Conservation (phyloP, 2,329 filamentous ascomycete species). For the Cryphonectria nitschkei region DNA sequence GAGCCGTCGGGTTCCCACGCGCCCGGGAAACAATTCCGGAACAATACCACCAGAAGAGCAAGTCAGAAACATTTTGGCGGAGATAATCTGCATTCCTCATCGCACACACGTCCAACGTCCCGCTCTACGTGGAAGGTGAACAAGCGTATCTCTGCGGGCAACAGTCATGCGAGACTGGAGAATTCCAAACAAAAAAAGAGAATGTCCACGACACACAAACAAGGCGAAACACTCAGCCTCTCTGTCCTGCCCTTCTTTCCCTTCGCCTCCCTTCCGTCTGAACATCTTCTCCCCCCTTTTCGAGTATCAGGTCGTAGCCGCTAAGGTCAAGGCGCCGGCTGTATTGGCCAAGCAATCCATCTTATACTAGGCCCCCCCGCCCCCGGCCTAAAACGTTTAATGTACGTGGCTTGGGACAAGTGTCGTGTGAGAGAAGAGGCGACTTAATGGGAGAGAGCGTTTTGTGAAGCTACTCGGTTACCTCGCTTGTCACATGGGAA, state of each 20-base stretch:
- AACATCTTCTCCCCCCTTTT: neutral
- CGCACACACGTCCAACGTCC: neutral
- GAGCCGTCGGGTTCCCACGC: neutral
- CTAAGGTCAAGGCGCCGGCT: conserved; percentile 4
- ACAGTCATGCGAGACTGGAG: neutral
- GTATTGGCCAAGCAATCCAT: neutral
- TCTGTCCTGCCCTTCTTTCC: neutral
- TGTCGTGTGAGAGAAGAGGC: conserved; percentile 1
- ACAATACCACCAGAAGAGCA: neutral
- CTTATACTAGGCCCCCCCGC: neutral
- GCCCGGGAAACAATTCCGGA: neutral
- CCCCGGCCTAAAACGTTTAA: no score
- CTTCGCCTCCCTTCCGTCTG: neutral
- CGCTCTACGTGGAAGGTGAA: conserved; percentile 2
- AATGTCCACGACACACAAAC: neutral
- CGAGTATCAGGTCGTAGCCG: conserved; percentile 2
- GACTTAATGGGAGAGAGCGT: neutral
- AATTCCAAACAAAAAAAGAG: neutral
- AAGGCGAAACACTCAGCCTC: neutral
- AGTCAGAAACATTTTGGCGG: neutral
- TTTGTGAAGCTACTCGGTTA: neutral
- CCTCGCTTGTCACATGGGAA: neutral
- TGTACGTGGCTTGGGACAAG: no score
- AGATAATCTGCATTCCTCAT: conserved; percentile 1
- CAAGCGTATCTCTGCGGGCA: neutral